phyloP scores from a whole-genome alignment of 2,329 filamentous ascomycete species.

The Nannizziopsis barbatae region DNA sequence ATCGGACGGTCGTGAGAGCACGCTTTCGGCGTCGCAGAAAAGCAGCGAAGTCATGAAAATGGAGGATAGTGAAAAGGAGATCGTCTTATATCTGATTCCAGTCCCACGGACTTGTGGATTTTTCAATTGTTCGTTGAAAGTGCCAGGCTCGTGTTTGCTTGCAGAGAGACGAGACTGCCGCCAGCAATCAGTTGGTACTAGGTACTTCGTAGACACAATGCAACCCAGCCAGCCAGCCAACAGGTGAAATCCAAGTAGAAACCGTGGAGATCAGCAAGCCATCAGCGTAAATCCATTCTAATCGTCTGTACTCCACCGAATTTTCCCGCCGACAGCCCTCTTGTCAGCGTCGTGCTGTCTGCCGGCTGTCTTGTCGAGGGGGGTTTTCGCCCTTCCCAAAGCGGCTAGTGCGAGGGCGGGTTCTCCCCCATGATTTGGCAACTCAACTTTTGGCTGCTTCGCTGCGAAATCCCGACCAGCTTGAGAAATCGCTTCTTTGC shows the following conservation, averaged over 20 bases:
- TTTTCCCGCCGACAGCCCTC: no score
- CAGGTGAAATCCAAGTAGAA: neutral
- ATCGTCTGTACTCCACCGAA: no score
- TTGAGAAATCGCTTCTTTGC: neutral
- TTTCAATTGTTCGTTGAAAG: no score
- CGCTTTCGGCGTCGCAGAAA: neutral
- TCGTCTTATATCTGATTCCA: no score
- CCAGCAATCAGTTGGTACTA: no score
- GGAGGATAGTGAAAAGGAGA: no score
- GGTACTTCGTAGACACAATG: neutral
- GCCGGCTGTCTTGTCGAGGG: slow-evolving; percentile 4
- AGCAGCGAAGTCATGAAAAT: neutral
- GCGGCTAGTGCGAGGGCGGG: slow-evolving; percentile 11
- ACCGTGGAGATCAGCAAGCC: neutral
- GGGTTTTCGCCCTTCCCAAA: slow-evolving; percentile 14
- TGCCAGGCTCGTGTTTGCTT: no score
- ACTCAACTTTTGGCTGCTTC: slow-evolving; percentile 6
- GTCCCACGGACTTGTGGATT: no score
- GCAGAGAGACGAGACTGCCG: no score
- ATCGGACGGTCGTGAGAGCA: neutral
- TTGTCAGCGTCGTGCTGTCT: neutral
- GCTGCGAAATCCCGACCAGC: slow-evolving; percentile 8
- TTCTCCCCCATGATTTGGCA: slow-evolving; percentile 10
- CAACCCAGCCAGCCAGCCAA: neutral
- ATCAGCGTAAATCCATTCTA: no score